Evolutionary conservation across 768 basidiomycete genomes (phyloP).

Genomic region (Fomitopsis serialis): DNA sequence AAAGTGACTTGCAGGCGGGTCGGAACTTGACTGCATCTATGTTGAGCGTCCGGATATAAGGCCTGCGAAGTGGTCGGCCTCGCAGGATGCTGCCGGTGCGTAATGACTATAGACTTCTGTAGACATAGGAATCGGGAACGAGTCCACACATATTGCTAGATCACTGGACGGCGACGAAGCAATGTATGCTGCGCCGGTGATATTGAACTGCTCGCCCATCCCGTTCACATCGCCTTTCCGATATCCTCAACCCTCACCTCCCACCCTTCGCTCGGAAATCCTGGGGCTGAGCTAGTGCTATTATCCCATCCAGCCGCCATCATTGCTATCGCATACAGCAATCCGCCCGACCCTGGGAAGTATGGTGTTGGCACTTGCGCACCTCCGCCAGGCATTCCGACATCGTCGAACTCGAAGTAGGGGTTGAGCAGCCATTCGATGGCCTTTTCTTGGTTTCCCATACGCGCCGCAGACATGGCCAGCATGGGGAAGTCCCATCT

Average conservation of each 20-base stretch:
- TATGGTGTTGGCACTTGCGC: slow-evolving; percentile 52
- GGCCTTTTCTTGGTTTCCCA: slow-evolving; percentile 42
- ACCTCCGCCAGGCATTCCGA: slow-evolving; percentile 55
- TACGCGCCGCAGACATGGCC: slow-evolving; percentile 56
- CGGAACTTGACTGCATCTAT: too few relatives aligned
- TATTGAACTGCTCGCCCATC: too few relatives aligned
- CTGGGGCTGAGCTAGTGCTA: slow-evolving; percentile 30
- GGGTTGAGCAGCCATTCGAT: slow-evolving; percentile 52
- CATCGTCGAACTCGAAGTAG: slow-evolving; percentile 52
- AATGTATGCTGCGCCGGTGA: too few relatives aligned
- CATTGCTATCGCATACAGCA: slow-evolving; percentile 50
- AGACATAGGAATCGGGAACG: too few relatives aligned
- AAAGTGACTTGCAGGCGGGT: too few relatives aligned
- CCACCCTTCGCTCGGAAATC: slow-evolving; percentile 37
- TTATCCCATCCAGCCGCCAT: slow-evolving; percentile 59
- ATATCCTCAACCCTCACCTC: slow-evolving; percentile 31
- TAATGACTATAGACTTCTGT: too few relatives aligned
- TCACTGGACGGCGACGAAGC: too few relatives aligned
- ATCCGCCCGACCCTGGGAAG: slow-evolving; percentile 49
- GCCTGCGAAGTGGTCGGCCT: too few relatives aligned
- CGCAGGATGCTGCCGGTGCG: too few relatives aligned
- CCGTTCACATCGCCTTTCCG: slow-evolving; percentile 1
- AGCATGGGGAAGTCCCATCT: slow-evolving; percentile 65
- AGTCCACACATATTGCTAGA: too few relatives aligned
- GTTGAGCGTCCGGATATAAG: too few relatives aligned